A percentile compares a stretch with the other conserved stretches of the same genome.
These are phyloP conservation scores for Pythium folliculosum DNA, from an alignment of 352 stramenopile genomes.

Conservation along the genomic window DNA sequence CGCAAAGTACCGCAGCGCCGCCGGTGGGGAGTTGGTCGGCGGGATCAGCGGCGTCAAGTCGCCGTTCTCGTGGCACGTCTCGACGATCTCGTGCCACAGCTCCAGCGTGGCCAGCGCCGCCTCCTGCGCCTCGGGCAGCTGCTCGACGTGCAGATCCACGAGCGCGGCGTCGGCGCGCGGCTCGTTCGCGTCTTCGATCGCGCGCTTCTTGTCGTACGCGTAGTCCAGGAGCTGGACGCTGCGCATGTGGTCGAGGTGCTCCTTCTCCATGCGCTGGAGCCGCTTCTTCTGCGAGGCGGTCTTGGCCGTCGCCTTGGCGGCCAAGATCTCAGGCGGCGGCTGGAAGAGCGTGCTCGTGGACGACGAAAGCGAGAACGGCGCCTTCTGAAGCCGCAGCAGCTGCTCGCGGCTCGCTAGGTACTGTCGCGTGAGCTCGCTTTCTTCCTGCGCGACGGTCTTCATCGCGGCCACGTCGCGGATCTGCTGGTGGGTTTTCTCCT, in stretches of 20 bases:
- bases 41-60: slow-evolving; percentile 55
- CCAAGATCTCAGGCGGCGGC: slow-evolving; percentile 63
- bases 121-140: slow-evolving; percentile 35
- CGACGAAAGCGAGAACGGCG: slow-evolving; percentile 54
- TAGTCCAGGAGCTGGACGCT: slow-evolving; percentile 77
- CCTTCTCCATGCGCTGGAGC: slow-evolving; percentile 50
- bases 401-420: slow-evolving; percentile 51
- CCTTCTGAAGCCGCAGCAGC: slow-evolving; percentile 47
- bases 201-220: slow-evolving; percentile 60
- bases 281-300: slow-evolving; percentile 41
- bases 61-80: slow-evolving; percentile 34
- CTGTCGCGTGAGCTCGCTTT: slow-evolving; percentile 43
- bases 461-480: slow-evolving; percentile 57
- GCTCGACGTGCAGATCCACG: slow-evolving; percentile 44
- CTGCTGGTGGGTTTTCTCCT: slow-evolving; percentile 43
- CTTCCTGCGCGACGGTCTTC: slow-evolving; percentile 57
- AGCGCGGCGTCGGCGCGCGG: slow-evolving; percentile 57
- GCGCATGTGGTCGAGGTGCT: slow-evolving; percentile 67
- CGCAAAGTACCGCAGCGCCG: slow-evolving; percentile 68
- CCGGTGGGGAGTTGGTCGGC: slow-evolving; percentile 60
- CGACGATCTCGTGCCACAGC: slow-evolving; percentile 54
- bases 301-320: slow-evolving; percentile 58
- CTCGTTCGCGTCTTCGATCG: slow-evolving; percentile 45
- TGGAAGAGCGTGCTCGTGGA: slow-evolving; percentile 75
- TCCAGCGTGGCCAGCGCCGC: slow-evolving; percentile 43